Conservation (phyloP, 805 yeast species). For the Myxozyma neglecta region DNA sequence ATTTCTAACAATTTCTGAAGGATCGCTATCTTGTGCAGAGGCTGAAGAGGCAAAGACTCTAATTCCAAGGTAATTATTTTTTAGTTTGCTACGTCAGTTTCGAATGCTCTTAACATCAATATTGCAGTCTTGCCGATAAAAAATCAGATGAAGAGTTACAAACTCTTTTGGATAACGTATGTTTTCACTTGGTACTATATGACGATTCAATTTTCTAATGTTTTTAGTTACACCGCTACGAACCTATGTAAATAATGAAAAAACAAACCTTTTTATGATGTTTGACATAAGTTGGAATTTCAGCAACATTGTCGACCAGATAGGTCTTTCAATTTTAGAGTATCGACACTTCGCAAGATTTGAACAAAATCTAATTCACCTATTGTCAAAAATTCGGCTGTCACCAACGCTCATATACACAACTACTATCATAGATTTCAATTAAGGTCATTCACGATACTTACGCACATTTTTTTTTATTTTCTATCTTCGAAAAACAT, state of each 20-base stretch:
- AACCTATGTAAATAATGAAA: background rate
- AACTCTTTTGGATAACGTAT: slow-evolving; percentile 80
- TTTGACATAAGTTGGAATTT: background rate
- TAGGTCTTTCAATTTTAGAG: background rate
- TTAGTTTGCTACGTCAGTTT: background rate
- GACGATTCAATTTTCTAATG: background rate
- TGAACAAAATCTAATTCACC: too few species aligned
- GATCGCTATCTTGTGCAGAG: slow-evolving; percentile 90
- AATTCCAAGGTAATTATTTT: slow-evolving; percentile 53
- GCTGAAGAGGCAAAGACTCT: slow-evolving; percentile 95
- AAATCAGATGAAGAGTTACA: slow-evolving; percentile 85
- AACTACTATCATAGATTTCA: too few species aligned
- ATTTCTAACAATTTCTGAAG: slow-evolving; percentile 36
- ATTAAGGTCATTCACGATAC: too few species aligned
- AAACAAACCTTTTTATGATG: background rate
- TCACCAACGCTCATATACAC: too few species aligned
- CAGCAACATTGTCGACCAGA: background rate
- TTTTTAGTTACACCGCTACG: slow-evolving; percentile 6
- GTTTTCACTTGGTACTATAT: slow-evolving; percentile 41
- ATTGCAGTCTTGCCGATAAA: slow-evolving; percentile 64
- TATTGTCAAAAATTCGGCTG: too few species aligned
- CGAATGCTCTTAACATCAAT: too few species aligned
- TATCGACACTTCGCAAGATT: too few species aligned
- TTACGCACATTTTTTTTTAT: too few species aligned
- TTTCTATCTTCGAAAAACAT: too few species aligned